Evolutionary conservation across 1,284 basidiomycete genomes (phyloP), one percentile per base, ranked within the genome.

Genomic region (Apiotrichum porosum): DNA sequence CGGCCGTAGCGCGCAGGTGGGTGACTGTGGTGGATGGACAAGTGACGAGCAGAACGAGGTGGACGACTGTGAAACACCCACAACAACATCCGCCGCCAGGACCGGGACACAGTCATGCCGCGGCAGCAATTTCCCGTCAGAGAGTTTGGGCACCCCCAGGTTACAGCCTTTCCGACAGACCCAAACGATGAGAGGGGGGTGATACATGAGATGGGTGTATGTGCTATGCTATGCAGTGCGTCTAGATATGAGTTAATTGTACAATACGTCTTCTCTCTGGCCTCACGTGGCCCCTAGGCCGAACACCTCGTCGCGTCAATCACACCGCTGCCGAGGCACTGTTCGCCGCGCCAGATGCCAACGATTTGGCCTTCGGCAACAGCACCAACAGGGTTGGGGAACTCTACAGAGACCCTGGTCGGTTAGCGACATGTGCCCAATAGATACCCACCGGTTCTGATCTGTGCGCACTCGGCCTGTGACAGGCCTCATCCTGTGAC

Each of bases 311-410:
- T 72, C 31, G 64, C 57, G 10, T 54, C 61, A 46, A 93, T 89
- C 12, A 78, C 72, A 17, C 88, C 92, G 63, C 85, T 88, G 3
- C 91, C 91, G 21, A 94, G 75, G 71, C 89, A 92, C 82, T 84
- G 84, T 45, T 84, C 79, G 2, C 75, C 81, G 50, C 83, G 78
- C 75, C 83, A 94, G 6, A 94, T 54, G 0, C 80, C 83, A 8
- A 83, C 83, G 24, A 86, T 79, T 68, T 95, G 92, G 2, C 91
- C 91, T 0, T 81, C 78, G 0, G 88, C 79, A n/a, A 90, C 82
- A 4, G 82, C 84, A 38, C 80, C 79, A 40, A 87, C 78, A 0
- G 83, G 80, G 35, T 79, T 71, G 37, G 78, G 73, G 57, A 88
- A 85, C 3, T 57, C 43, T 21, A 76, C 62, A 9, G 42, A 14